Percentiles rank a stretch among this genome's conserved stretches.
Evolutionary conservation across 768 basidiomycete species (phyloP).

Genomic region (Collybia sordida): DNA sequence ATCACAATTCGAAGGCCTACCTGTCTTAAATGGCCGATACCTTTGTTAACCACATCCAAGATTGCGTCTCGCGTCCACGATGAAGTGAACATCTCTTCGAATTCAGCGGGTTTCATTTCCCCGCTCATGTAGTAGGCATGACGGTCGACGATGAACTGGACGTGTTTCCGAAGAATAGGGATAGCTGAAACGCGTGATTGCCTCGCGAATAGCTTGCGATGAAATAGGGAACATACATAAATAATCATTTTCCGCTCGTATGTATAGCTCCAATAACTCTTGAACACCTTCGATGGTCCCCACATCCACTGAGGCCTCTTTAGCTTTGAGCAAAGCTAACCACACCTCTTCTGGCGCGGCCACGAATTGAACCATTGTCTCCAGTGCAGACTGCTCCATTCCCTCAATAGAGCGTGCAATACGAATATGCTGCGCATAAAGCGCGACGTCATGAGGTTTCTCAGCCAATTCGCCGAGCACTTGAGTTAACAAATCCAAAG

Average conservation of each 20-base stretch:
- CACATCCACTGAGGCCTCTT: constrained; percentile 47
- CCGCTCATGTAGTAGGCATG: constrained; percentile 39
- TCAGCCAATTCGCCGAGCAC: constrained; percentile 58
- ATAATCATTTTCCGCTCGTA: constrained; percentile 72
- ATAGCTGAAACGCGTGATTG: constrained; percentile 51
- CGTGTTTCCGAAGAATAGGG: constrained; percentile 65
- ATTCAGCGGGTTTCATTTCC: constrained; percentile 44
- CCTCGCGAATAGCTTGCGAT: background rate
- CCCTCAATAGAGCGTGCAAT: constrained; percentile 55
- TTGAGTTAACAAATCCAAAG: constrained; percentile 63
- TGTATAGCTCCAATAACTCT: constrained; percentile 61
- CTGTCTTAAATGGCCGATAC: constrained; percentile 60
- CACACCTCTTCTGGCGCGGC: constrained; percentile 73
- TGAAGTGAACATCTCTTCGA: constrained; percentile 60
- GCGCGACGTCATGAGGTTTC: constrained; percentile 57
- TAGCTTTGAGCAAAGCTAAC: constrained; percentile 64
- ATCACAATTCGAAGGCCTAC: constrained; percentile 33
- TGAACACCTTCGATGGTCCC: constrained; percentile 50
- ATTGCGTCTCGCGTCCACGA: constrained; percentile 62
- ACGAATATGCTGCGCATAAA: constrained; percentile 68
- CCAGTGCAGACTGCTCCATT: constrained; percentile 59
- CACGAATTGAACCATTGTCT: constrained; percentile 63
- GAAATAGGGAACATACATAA: constrained; percentile 55
- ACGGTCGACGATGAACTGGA: constrained; percentile 54
- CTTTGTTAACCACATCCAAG: constrained; percentile 52